These are phyloP conservation scores for Naganishia sp. DNA, from an alignment of 1,284 basidiomycete genomes.

Conservation along the genomic window DNA sequence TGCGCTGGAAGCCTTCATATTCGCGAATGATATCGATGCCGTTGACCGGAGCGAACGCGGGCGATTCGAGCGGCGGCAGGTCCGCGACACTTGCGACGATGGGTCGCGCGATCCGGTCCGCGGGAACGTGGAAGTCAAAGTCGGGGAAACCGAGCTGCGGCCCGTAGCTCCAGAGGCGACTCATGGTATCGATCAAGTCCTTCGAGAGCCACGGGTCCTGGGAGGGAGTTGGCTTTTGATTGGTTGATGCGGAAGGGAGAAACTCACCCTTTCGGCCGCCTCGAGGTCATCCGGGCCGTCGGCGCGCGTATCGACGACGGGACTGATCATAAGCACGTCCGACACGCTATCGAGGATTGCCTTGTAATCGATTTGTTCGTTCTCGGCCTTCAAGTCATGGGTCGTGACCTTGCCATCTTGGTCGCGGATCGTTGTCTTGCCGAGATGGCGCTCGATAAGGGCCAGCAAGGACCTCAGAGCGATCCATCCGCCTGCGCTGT, in stretches of 20 bases:
- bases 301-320: background rate
- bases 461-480: conserved; percentile 8
- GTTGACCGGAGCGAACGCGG: conserved; percentile 12
- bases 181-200: background rate
- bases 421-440: conserved; percentile 1
- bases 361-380: conserved; percentile 10
- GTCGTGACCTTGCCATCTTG: background rate
- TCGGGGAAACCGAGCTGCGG: conserved; percentile 13
- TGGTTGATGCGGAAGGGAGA: background rate
- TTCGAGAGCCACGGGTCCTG: conserved; percentile 28
- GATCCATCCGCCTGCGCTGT: conserved; percentile 32
- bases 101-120: background rate
- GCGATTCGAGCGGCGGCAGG: conserved; percentile 6
- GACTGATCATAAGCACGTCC: conserved; percentile 28
- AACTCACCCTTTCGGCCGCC: background rate
- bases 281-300: conserved; percentile 2
- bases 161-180: conserved; percentile 23
- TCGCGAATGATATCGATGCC: conserved; percentile 15
- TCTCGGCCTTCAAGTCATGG: background rate
- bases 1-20: background rate
- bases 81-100: background rate
- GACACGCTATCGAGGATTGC: conserved; percentile 12
- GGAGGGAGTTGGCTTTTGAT: background rate
- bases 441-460: conserved; percentile 1
- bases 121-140: conserved; percentile 20